phyloP scores from a whole-genome alignment of 805 yeast genomes.

The Saturnispora mendoncae region DNA sequence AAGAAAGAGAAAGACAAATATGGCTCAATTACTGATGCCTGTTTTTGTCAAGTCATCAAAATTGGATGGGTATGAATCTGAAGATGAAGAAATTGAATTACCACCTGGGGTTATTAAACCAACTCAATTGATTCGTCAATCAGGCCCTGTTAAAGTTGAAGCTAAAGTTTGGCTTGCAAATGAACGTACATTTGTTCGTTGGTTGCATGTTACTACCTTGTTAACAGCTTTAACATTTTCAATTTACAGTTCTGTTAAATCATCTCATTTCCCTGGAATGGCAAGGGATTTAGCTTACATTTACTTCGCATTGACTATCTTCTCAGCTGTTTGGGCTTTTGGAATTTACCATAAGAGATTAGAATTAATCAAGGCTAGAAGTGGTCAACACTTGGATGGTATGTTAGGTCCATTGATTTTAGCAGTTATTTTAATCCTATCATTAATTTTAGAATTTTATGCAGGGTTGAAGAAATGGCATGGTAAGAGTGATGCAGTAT shows the following conservation, averaged over 20 bases:
- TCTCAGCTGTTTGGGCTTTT: constrained; percentile 87
- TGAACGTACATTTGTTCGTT: constrained; percentile 92
- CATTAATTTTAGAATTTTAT: constrained; percentile 63
- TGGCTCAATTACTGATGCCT: constrained; percentile 25
- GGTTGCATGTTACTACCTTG: constrained; percentile 85
- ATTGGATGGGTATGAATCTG: constrained; percentile 50
- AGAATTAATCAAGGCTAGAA: constrained; percentile 65
- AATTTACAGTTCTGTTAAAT: constrained; percentile 64
- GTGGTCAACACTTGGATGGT: constrained; percentile 82
- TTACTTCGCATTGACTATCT: constrained; percentile 73
- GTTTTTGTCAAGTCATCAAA: constrained; percentile 27
- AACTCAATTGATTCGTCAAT: constrained; percentile 65
- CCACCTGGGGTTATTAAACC: constrained; percentile 92
- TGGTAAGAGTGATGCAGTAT: constrained; percentile 16
- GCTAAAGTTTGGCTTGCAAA: constrained; percentile 98
- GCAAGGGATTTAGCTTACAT: constrained; percentile 69
- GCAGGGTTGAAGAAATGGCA: constrained; percentile 44
- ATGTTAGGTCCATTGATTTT: constrained; percentile 82
- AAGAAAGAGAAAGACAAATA: constrained; percentile 16
- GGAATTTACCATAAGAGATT: constrained; percentile 63
- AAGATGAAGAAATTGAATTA: constrained; percentile 74
- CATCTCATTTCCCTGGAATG: constrained; percentile 52
- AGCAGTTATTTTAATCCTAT: constrained; percentile 56
- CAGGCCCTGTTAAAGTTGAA: constrained; percentile 89
- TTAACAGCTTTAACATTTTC: constrained; percentile 76